Conservation (phyloP, 2,329 filamentous ascomycete species). For the Xylariaceae sp. region DNA sequence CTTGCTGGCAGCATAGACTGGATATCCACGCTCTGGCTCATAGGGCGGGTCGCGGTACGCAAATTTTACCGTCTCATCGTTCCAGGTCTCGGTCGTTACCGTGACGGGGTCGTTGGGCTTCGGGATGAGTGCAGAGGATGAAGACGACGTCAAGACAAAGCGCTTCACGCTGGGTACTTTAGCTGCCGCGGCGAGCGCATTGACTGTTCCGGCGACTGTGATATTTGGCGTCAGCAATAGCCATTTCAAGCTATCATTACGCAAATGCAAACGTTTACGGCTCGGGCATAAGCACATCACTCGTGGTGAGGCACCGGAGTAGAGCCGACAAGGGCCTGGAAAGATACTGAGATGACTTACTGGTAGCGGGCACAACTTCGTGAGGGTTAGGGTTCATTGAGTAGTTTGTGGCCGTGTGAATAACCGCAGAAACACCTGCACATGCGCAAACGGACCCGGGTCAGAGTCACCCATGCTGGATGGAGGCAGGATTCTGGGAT, state of each 20-base stretch:
- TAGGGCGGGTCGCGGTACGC: constrained; percentile 22
- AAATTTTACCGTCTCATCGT: constrained; percentile 15
- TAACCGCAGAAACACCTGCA: constrained; percentile 17
- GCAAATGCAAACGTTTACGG: too few relatives aligned
- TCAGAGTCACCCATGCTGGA: too few relatives aligned
- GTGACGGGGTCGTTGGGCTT: constrained; percentile 13
- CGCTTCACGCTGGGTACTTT: constrained; percentile 22
- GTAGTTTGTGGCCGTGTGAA: constrained; percentile 21
- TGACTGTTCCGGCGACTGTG: constrained; percentile 6
- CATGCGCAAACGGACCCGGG: too few relatives aligned
- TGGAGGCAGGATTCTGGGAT: too few relatives aligned
- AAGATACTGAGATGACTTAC: neutral
- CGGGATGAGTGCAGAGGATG: constrained; percentile 11
- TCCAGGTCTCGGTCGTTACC: constrained; percentile 23
- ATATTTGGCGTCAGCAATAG: too few relatives aligned
- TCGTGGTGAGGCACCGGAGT: neutral
- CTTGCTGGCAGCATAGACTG: constrained; percentile 25
- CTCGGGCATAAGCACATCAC: too few relatives aligned
- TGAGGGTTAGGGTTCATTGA: constrained; percentile 20
- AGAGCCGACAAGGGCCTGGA: neutral
- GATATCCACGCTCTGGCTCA: constrained; percentile 4
- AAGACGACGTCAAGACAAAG: constrained; percentile 26
- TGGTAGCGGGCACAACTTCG: constrained; percentile 8
- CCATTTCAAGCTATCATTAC: too few relatives aligned
- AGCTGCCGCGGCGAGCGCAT: constrained; percentile 18